phyloP scores from a whole-genome alignment of 495 filamentous ascomycete species.

The Aspergillus cristatus region DNA sequence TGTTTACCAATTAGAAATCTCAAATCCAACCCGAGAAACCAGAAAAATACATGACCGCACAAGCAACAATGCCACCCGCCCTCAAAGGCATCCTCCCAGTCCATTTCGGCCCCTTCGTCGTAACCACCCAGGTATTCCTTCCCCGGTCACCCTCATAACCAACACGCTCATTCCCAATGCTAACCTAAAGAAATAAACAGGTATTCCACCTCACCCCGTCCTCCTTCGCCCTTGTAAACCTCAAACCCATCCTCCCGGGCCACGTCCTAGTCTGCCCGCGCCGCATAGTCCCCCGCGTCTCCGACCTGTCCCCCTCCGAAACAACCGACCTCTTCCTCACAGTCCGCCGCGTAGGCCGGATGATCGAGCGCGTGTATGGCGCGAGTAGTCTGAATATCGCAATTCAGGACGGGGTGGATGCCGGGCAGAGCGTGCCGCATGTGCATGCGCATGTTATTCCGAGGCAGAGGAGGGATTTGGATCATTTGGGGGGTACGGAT shows the following conservation, averaged over 20 bases:
- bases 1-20: no score
- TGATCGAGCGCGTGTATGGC: slow-evolving; percentile 66
- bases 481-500: slow-evolving; percentile 44
- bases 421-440: slow-evolving; percentile 85
- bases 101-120: slow-evolving; percentile 38
- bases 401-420: slow-evolving; percentile 79
- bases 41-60: no score
- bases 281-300: slow-evolving; percentile 57
- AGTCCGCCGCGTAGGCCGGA: slow-evolving; percentile 70
- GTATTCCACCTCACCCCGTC: slow-evolving; percentile 78
- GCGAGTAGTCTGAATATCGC: slow-evolving; percentile 73
- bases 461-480: slow-evolving; percentile 48
- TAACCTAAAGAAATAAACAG: slow-evolving; percentile 20
- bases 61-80: slow-evolving; percentile 9
- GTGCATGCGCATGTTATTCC: slow-evolving; percentile 94
- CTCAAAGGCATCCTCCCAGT: slow-evolving; percentile 26
- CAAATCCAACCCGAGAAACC: no score
- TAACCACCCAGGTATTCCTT: slow-evolving; percentile 34
- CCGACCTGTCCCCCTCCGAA: slow-evolving; percentile 65
- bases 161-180: not conserved
- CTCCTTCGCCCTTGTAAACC: slow-evolving; percentile 81
- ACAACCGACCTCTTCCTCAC: slow-evolving; percentile 76
- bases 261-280: slow-evolving; percentile 71
- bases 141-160: not conserved
- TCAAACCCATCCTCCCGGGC: slow-evolving; percentile 88